Evolutionary conservation across 1,139 yeast genomes (phyloP), one percentile per base, ranked within the genome.

Genomic region (Yarrowia galli): DNA sequence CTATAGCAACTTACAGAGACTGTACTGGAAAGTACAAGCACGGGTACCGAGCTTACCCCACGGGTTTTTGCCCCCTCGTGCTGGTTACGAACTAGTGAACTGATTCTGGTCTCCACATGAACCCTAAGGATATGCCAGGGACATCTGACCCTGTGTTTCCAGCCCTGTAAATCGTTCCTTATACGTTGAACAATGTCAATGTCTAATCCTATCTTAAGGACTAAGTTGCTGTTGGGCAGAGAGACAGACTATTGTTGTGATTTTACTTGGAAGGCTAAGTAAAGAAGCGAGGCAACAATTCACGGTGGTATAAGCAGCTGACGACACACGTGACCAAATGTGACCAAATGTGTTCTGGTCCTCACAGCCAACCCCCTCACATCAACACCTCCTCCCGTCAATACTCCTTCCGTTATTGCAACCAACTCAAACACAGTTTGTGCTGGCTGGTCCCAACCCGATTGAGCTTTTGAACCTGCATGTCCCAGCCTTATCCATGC

Each of bases 401-500:
- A 28, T 28, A 8, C 32, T 28, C 32, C 7, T 28, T 28, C 32
- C 32, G 32, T 6, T 28, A 5, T 28, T 13, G 7, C 2, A 2
- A 2, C 32, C 18, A 45, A 46, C 54, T 20, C 54, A 18, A 49
- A 32, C 38, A 18, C 22, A 12, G 18, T 13, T 15, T 16, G 15
- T 5, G 56, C 60, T 53, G 60, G 60, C n/a, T 16, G 10, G 32
- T 36, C 32, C 48, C 46, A 25, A n/a, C 61, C 40, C 15, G 1
- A n/a, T 40, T 8, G 25, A 25, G 61, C 32, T 12, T 12, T 1
- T n/a, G 46, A 23, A 54, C 46, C 46, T 54, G 61, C 61, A 25
- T 38, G 2, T 8, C 3, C 36, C n/a, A 38, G 61, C 61, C 16
- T 54, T 54, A 54, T 54, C 61, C 40, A 54, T 54, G 61, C 61